Conservation (phyloP, 2,329 filamentous ascomycete species). For the Curvularia spicifera region DNA sequence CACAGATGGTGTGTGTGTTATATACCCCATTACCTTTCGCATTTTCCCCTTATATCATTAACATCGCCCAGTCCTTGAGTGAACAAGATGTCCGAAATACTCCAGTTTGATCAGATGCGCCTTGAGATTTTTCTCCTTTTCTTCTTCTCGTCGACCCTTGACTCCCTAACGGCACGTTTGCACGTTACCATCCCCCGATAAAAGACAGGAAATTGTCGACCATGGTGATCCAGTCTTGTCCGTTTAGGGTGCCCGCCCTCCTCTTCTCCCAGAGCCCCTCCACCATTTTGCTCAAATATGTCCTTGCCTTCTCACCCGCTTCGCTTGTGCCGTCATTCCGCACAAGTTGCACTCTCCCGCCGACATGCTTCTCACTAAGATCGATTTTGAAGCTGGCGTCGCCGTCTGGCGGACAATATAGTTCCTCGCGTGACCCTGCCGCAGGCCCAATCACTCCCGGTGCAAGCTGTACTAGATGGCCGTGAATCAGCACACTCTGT, state of each 20-base stretch:
- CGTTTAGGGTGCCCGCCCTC: slow-evolving; percentile 36
- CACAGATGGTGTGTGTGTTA: not conserved
- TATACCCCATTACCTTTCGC: not conserved
- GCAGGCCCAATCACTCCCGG: slow-evolving; percentile 20
- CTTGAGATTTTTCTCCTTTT: not conserved
- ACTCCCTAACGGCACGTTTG: not conserved
- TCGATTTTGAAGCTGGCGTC: slow-evolving; percentile 49
- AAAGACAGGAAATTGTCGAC: slow-evolving; percentile 46
- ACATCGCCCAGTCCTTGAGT: not conserved
- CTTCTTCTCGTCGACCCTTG: not conserved
- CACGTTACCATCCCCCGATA: slow-evolving; percentile 38
- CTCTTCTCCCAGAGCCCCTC: slow-evolving; percentile 45
- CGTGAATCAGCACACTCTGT: slow-evolving; percentile 29
- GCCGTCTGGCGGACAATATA: slow-evolving; percentile 45
- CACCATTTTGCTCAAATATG: slow-evolving; percentile 32
- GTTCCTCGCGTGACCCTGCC: slow-evolving; percentile 18
- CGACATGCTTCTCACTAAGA: slow-evolving; percentile 45
- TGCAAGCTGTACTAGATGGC: slow-evolving; percentile 30
- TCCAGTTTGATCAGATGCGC: not conserved
- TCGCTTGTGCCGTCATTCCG: slow-evolving; percentile 44
- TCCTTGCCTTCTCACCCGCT: slow-evolving; percentile 37
- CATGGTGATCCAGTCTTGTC: slow-evolving; percentile 44
- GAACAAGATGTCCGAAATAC: not conserved
- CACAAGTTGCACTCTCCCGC: slow-evolving; percentile 41
- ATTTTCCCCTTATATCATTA: not conserved